These are phyloP conservation scores for Cucumis melo DNA, from an alignment of 306 rosid genomes.

Conservation along the genomic window DNA sequence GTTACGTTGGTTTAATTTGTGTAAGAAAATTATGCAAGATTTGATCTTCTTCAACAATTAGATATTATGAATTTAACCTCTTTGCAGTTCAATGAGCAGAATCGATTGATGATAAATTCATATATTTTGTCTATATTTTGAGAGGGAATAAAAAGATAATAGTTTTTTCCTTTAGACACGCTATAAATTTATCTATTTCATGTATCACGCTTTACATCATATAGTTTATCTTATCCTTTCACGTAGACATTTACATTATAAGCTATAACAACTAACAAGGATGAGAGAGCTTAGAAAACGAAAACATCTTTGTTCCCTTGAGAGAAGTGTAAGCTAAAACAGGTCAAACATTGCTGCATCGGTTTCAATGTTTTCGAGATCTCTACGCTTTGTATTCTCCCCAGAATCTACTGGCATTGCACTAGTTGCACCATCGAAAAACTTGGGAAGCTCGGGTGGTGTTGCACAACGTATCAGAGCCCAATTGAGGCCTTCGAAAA, in stretches of 20 bases:
- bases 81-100: background rate
- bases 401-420: conserved; percentile 24
- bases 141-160: background rate
- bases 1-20: background rate
- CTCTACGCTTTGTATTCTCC: conserved; percentile 38
- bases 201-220: conserved; percentile 45
- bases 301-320: background rate
- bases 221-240: conserved; percentile 19
- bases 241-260: conserved; percentile 29
- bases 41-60: background rate
- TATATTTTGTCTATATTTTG: background rate
- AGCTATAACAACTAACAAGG: conserved; percentile 26
- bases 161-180: background rate
- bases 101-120: background rate
- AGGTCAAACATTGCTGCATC: conserved; percentile 63
- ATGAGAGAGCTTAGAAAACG: background rate
- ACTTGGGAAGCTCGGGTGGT: conserved; percentile 83
- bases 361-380: conserved; percentile 34
- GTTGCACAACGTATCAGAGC: conserved; percentile 84
- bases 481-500: conserved; percentile 95
- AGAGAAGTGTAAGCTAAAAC: conserved; percentile 35
- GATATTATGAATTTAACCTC: background rate
- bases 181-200: conserved; percentile 35
- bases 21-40: background rate
- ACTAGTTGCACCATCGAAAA: conserved; percentile 32